Conservation (phyloP, 2,329 filamentous ascomycete genomes). For the Cladosporium sp. region DNA sequence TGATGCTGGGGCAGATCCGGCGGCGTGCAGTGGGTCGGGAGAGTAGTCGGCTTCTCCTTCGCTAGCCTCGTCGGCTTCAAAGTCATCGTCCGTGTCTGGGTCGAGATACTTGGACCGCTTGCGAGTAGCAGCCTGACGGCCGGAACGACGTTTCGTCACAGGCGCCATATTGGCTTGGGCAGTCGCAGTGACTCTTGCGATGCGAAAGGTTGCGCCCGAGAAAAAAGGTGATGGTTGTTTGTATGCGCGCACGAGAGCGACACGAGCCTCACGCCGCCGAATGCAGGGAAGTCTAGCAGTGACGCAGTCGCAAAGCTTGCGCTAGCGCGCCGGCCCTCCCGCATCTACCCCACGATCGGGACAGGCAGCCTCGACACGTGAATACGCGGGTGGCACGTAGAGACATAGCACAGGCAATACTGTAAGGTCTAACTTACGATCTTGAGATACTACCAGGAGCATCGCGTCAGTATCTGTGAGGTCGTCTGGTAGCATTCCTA, state of each 20-base stretch:
- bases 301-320: neutral
- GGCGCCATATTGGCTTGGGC: constrained; percentile 16
- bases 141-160: constrained; percentile 30
- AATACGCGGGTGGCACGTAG: too few relatives aligned
- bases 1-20: constrained; percentile 1
- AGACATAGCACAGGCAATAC: too few relatives aligned
- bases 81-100: constrained; percentile 34
- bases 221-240: neutral
- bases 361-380: too few relatives aligned
- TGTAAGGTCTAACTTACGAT: too few relatives aligned
- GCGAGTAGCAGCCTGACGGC: constrained; percentile 29
- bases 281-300: neutral
- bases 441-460: too few relatives aligned
- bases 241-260: neutral
- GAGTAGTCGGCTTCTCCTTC: constrained; percentile 21
- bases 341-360: neutral
- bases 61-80: constrained; percentile 18
- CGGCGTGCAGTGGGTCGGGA: constrained; percentile 8
- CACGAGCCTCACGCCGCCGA: neutral
- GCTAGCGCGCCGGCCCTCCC: neutral
- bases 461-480: too few relatives aligned
- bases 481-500: neutral
- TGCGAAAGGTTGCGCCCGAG: neutral
- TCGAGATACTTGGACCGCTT: constrained; percentile 33
- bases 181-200: neutral